Evolutionary conservation across 2,329 filamentous ascomycete genomes (phyloP).

Genomic region (Cercospora brassicicola): DNA sequence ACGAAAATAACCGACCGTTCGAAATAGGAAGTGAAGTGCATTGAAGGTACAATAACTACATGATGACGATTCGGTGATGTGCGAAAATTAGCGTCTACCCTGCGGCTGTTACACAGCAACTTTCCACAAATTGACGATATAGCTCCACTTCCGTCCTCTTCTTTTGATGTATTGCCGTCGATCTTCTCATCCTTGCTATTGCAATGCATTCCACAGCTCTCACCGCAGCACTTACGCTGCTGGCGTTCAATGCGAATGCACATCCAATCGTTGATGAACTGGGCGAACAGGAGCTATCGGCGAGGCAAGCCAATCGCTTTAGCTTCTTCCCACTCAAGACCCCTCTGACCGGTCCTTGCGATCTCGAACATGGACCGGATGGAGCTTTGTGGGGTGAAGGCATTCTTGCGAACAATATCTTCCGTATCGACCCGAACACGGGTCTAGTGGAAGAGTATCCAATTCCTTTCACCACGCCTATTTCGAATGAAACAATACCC

Average conservation of each 20-base stretch:
- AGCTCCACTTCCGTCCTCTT: neutral
- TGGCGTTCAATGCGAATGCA: neutral
- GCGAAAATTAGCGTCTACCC: neutral
- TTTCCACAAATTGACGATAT: neutral
- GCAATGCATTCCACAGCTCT: conserved; percentile 3
- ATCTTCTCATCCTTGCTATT: neutral
- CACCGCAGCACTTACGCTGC: neutral
- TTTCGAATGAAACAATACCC: conserved; percentile 19
- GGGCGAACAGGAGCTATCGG: neutral
- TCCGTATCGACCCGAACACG: conserved; percentile 23
- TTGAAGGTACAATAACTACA: neutral
- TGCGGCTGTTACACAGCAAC: neutral
- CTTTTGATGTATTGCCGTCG: neutral
- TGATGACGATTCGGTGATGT: neutral
- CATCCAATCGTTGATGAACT: neutral
- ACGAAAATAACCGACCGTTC: neutral
- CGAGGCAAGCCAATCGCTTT: conserved; percentile 17
- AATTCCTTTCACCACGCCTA: conserved; percentile 26
- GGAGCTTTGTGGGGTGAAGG: conserved; percentile 27
- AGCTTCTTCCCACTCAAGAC: conserved; percentile 23
- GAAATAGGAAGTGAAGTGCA: neutral
- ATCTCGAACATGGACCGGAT: conserved; percentile 25
- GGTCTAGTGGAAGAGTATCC: conserved; percentile 24
- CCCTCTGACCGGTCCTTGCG: conserved; percentile 23
- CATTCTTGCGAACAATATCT: conserved; percentile 26